phyloP scores from a whole-genome alignment of 2,329 filamentous ascomycete genomes.

The Arthrobotrys sphaeroides region DNA sequence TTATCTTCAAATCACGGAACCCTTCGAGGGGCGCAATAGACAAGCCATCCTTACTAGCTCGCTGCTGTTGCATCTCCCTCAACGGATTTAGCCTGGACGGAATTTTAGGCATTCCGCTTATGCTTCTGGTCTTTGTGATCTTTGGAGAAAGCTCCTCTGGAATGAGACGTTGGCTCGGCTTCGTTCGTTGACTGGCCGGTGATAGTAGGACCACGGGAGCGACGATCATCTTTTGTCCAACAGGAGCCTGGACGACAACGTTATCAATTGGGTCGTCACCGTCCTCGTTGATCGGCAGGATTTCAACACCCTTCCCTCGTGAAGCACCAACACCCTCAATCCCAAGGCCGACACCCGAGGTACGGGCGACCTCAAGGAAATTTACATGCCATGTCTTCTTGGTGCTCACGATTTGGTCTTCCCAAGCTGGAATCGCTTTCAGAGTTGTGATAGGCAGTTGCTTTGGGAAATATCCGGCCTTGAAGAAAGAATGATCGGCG shows the following conservation, averaged over 20 bases:
- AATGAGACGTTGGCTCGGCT: constrained; percentile 45
- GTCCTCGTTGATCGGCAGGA: constrained; percentile 48
- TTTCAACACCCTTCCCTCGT: constrained; percentile 48
- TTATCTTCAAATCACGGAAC: constrained; percentile 54
- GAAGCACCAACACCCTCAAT: constrained; percentile 56
- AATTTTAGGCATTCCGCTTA: constrained; percentile 31
- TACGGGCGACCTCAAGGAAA: constrained; percentile 56
- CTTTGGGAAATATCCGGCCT: constrained; percentile 75
- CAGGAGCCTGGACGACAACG: constrained; percentile 46
- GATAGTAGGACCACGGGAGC: constrained; percentile 49
- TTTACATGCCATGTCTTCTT: constrained; percentile 55
- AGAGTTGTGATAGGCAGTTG: constrained; percentile 64
- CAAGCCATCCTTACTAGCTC: constrained; percentile 38
- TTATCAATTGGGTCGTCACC: constrained; percentile 43
- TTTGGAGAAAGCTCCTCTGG: constrained; percentile 52
- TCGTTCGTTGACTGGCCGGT: constrained; percentile 44
- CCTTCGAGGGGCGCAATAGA: constrained; percentile 46
- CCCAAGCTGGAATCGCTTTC: constrained; percentile 64
- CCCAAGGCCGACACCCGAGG: constrained; percentile 56
- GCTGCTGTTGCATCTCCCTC: constrained; percentile 50
- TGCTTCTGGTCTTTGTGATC: constrained; percentile 49
- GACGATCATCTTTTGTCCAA: constrained; percentile 51
- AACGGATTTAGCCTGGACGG: constrained; percentile 48
- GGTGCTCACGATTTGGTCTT: constrained; percentile 39
- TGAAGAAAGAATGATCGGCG: constrained; percentile 82